A percentile compares a stretch with the other conserved stretches of the same genome.
These are phyloP conservation scores for Annulohypoxylon bovei DNA, from an alignment of 495 filamentous ascomycete genomes.

Conservation along the genomic window DNA sequence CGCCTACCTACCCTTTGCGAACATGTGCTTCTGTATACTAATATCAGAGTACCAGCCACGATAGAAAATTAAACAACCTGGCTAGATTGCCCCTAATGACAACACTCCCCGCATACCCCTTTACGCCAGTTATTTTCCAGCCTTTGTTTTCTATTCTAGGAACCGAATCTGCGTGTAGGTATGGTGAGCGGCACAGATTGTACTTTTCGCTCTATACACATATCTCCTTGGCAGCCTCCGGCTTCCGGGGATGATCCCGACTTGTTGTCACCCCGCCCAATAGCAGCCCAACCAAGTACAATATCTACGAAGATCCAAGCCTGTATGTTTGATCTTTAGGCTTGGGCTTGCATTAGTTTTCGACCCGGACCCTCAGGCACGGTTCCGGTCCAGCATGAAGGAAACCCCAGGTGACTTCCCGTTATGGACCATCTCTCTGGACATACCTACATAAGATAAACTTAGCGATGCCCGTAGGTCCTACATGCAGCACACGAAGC, in stretches of 20 bases:
- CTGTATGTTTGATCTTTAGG: constrained; percentile 41
- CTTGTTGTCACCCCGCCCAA: constrained; percentile 35
- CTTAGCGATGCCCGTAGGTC: constrained; percentile 1
- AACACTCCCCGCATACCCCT: background rate
- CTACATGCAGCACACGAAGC: constrained; percentile 7
- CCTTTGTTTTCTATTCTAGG: background rate
- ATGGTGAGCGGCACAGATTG: constrained; percentile 2
- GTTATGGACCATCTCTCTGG: constrained; percentile 8
- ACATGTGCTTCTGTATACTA: background rate
- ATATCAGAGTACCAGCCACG: background rate
- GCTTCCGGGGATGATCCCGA: constrained; percentile 41
- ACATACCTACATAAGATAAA: constrained; percentile 9
- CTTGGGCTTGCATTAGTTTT: constrained; percentile 37
- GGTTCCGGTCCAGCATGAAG: constrained; percentile 27
- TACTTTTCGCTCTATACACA: constrained; percentile 23
- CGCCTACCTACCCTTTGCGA: background rate
- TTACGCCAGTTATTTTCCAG: background rate
- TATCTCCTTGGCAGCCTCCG: constrained; percentile 30
- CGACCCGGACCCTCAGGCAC: constrained; percentile 34
- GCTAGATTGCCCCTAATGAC: background rate
- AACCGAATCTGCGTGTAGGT: background rate
- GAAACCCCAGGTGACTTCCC: constrained; percentile 17
- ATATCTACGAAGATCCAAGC: constrained; percentile 20
- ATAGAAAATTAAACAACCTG: background rate
- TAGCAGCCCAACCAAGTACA: constrained; percentile 28